These are phyloP conservation scores for Dactylellina leptospora DNA, from an alignment of 2,329 filamentous ascomycete genomes.

Conservation along the genomic window DNA sequence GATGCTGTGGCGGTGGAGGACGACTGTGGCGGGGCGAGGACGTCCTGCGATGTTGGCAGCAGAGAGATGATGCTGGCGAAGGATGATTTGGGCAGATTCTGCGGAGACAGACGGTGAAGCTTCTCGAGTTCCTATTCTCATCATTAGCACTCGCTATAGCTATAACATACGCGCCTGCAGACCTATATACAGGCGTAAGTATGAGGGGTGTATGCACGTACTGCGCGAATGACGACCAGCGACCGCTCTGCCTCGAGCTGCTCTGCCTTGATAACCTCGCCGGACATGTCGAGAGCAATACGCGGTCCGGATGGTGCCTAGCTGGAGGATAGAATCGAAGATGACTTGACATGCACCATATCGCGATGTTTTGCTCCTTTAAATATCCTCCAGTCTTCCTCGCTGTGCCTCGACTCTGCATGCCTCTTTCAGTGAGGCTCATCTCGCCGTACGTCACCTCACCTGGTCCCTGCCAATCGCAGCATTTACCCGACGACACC, in stretches of 20 bases:
- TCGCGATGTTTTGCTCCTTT: no score
- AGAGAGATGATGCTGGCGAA: constrained; percentile 28
- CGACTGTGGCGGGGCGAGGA: constrained; percentile 37
- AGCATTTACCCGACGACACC: constrained; percentile 35
- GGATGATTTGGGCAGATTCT: constrained; percentile 27
- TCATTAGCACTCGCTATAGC: neutral
- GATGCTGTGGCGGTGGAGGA: constrained; percentile 38
- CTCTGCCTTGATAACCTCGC: constrained; percentile 22
- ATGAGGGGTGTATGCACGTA: neutral
- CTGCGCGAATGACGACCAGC: constrained; percentile 22
- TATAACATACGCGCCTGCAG: no score
- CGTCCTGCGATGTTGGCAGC: constrained; percentile 34
- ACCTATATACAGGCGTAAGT: no score
- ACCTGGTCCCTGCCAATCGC: constrained; percentile 15
- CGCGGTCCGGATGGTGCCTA: no score
- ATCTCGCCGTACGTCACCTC: constrained; percentile 5
- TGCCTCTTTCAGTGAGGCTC: neutral
- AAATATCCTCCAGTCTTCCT: constrained; percentile 3
- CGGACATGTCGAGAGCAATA: constrained; percentile 13
- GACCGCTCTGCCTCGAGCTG: constrained; percentile 40
- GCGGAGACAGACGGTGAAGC: constrained; percentile 38
- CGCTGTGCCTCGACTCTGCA: constrained; percentile 1
- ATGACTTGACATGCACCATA: neutral
- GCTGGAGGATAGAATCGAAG: no score
- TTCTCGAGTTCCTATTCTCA: constrained; percentile 42